These are phyloP conservation scores for Pulicaria dysenterica DNA, from an alignment of 129 eudicot genomes.

Conservation along the genomic window DNA sequence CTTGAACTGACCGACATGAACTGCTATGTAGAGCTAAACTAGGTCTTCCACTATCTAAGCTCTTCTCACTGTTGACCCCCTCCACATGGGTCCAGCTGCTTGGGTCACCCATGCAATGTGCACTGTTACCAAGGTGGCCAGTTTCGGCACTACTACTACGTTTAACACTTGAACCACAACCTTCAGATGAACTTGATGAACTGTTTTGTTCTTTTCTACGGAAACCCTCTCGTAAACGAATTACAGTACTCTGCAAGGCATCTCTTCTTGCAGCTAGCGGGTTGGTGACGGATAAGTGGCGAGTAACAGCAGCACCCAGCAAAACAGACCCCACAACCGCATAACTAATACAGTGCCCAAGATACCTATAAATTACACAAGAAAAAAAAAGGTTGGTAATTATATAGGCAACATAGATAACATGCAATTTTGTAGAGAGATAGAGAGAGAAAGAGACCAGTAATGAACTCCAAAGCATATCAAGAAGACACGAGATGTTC, in stretches of 20 bases:
- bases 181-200: conserved; percentile 95
- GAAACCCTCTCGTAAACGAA: conserved; percentile 92
- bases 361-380: conserved; percentile 55
- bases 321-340: conserved; percentile 95
- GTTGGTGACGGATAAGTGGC: conserved; percentile 83
- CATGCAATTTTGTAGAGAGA: background rate
- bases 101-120: conserved; percentile 69
- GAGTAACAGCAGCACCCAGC: conserved; percentile 97
- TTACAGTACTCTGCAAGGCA: conserved; percentile 90
- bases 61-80: conserved; percentile 82
- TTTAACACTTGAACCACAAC: conserved; percentile 94
- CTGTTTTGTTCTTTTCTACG: conserved; percentile 91
- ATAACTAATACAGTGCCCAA: conserved; percentile 98
- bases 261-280: conserved; percentile 96
- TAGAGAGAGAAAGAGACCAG: conserved; percentile 64
- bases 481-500: conserved; percentile 89
- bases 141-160: conserved; percentile 98
- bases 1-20: conserved; percentile 93
- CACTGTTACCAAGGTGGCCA: conserved; percentile 72
- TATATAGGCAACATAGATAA: background rate
- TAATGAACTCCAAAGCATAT: conserved; percentile 99
- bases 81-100: conserved; percentile 73
- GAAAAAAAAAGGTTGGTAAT: background rate
- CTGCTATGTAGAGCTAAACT: conserved; percentile 82
- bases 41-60: conserved; percentile 95